Conservation (phyloP, 805 yeast genomes). For the Candida chilensis region DNA sequence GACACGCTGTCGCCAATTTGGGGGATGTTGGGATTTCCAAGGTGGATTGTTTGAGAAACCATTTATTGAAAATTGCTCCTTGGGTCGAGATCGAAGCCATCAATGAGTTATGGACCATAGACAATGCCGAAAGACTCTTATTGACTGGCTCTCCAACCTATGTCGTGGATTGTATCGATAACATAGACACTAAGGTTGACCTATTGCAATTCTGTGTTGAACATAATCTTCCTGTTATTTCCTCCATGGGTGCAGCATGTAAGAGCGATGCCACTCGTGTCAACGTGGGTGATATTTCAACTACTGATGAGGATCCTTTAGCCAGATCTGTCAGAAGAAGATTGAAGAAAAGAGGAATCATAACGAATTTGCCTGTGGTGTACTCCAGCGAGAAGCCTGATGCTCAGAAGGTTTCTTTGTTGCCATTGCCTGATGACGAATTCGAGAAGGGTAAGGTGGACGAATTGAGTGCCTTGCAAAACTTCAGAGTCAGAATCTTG, state of each 20-base stretch:
- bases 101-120: slow-evolving; percentile 69
- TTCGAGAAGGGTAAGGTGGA: slow-evolving; percentile 75
- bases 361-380: slow-evolving; percentile 72
- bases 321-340: slow-evolving; percentile 82
- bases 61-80: slow-evolving; percentile 74
- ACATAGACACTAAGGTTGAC: slow-evolving; percentile 94
- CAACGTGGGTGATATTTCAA: slow-evolving; percentile 80
- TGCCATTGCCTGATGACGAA: slow-evolving; percentile 82
- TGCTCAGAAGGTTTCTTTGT: slow-evolving; percentile 79
- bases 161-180: slow-evolving; percentile 93
- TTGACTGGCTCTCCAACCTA: slow-evolving; percentile 53
- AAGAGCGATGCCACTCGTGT: slow-evolving; percentile 92
- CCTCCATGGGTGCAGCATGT: slow-evolving; percentile 97
- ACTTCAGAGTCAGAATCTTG: slow-evolving; percentile 87
- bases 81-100: slow-evolving; percentile 80
- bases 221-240: slow-evolving; percentile 56
- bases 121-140: slow-evolving; percentile 54
- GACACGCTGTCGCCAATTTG: slow-evolving; percentile 92
- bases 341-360: slow-evolving; percentile 71
- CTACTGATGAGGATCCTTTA: slow-evolving; percentile 89
- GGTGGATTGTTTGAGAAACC: slow-evolving; percentile 70
- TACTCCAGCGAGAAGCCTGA: slow-evolving; percentile 96
- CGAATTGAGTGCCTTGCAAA: slow-evolving; percentile 77
- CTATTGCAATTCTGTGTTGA: slow-evolving; percentile 64
- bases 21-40: slow-evolving; percentile 90